Conservation (phyloP, 148 eudicot genomes). For the Arctostaphylos glauca region DNA sequence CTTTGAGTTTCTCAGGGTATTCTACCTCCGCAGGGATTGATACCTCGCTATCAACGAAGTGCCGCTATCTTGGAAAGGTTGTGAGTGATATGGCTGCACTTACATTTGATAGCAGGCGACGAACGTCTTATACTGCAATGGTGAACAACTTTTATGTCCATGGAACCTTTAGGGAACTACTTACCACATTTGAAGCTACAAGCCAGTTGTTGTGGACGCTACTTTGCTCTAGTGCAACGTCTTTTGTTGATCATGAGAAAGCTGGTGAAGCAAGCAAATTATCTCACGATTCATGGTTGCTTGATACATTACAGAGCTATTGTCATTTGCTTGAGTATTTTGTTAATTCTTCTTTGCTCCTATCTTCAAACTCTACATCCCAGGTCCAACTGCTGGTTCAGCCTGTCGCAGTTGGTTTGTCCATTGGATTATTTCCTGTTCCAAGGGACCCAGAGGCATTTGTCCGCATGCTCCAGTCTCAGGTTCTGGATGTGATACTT, state of each 20-base stretch:
- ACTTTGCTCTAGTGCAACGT: conserved; percentile 46
- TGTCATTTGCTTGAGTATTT: conserved; percentile 85
- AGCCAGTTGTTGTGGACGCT: conserved; percentile 86
- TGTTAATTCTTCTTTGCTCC: conserved; percentile 76
- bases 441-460: conserved; percentile 92
- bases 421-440: conserved; percentile 96
- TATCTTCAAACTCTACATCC: conserved; percentile 70
- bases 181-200: conserved; percentile 96
- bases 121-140: conserved; percentile 68
- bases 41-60: conserved; percentile 62
- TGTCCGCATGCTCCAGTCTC: conserved; percentile 90
- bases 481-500: conserved; percentile 92
- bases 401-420: conserved; percentile 91
- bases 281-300: conserved; percentile 69
- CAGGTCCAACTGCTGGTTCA: conserved; percentile 93
- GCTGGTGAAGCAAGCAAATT: conserved; percentile 51
- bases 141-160: conserved; percentile 86
- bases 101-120: conserved; percentile 79
- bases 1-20: conserved; percentile 75
- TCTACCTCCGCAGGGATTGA: conserved; percentile 49
- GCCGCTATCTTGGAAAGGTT: conserved; percentile 92
- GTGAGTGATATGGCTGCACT: conserved; percentile 89
- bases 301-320: conserved; percentile 78
- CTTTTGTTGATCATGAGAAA: conserved; percentile 45
- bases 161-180: conserved; percentile 89